Base-by-base conservation (phyloP, 805 yeast species). In the Candida odintsovae region DNA sequence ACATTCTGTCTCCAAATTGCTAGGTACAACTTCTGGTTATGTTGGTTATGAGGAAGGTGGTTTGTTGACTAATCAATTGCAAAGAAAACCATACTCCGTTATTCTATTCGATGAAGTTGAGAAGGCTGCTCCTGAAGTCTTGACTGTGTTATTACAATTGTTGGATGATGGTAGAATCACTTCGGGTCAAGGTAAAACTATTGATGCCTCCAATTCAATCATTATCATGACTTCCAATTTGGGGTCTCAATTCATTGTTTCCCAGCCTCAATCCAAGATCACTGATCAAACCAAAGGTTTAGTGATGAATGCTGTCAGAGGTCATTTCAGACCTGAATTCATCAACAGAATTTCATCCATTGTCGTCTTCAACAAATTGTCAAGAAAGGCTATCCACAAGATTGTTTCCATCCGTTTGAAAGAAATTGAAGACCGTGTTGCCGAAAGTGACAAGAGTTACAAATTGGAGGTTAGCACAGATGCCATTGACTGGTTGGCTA, bases 21-120 rank as follows among this genome's bases (percentile, higher is more conserved):
- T 94, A 47, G 99, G 99, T 69, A 94, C 98, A 19, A 95, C 98
- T 2, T 97, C 98, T 1, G 99, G 99, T 59, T 86, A 86, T 58
- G 86, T 94, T 57, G 99, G 99, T 36, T 95, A 86, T 66, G 97
- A 90, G 64, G 97, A 94, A 66, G 99, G 99, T 65, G 99, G 99
- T 54, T 78, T 92, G 57, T 76, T 94, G 55, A 94, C 99, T 6
- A 95, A 94, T 59, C 96, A 94, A 54, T 75, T 94, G 47, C 77
- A 88, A 50, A 79, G 97, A 61, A 83, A 85, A 51, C 99, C 99
- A 47, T 94, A 94, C 70, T 88, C 97, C 6, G 99, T 94, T n/a
- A 76, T 94, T 37, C 74, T 94, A 51, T 94, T 94, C 62, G 99
- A 94, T 69, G 99, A 94, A 71, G 96, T 94, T 47, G 99, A 94